These are phyloP conservation scores for Acacia pycnantha DNA, from an alignment of 331 rosid genomes.

Conservation along the genomic window DNA sequence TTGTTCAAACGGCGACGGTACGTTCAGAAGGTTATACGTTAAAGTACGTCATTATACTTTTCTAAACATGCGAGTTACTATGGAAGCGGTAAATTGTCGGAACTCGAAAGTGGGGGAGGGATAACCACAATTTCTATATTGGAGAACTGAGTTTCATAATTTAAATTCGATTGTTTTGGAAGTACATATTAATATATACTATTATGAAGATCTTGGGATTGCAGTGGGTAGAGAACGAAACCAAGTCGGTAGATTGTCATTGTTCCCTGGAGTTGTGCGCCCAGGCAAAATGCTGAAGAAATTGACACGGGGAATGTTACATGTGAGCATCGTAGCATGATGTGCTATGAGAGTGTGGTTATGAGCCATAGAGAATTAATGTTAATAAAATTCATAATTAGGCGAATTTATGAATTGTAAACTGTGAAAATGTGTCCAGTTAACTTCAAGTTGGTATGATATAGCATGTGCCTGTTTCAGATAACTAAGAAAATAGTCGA, in stretches of 20 bases:
- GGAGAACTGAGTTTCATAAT: neutral
- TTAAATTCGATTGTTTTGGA: too few species aligned
- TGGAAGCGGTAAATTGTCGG: neutral
- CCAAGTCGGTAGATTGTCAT: neutral
- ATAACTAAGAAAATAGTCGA: too few species aligned
- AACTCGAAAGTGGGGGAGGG: too few species aligned
- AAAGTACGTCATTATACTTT: too few species aligned
- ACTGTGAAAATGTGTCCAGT: too few species aligned
- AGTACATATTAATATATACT: too few species aligned
- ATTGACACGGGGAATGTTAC: neutral
- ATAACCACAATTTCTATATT: too few species aligned
- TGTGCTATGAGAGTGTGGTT: neutral
- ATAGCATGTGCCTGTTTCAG: too few species aligned
- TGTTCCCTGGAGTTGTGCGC: neutral
- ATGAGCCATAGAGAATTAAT: neutral
- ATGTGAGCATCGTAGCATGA: neutral
- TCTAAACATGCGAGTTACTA: too few species aligned
- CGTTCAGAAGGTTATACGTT: too few species aligned
- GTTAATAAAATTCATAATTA: neutral
- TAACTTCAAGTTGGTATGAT: too few species aligned
- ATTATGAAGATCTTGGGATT: neutral
- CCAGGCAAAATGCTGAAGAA: neutral
- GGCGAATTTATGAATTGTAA: neutral
- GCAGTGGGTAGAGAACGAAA: neutral
- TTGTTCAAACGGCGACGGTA: too few species aligned